These are phyloP conservation scores for Lentinula aciculospora DNA, from an alignment of 768 basidiomycete genomes.

Conservation along the genomic window DNA sequence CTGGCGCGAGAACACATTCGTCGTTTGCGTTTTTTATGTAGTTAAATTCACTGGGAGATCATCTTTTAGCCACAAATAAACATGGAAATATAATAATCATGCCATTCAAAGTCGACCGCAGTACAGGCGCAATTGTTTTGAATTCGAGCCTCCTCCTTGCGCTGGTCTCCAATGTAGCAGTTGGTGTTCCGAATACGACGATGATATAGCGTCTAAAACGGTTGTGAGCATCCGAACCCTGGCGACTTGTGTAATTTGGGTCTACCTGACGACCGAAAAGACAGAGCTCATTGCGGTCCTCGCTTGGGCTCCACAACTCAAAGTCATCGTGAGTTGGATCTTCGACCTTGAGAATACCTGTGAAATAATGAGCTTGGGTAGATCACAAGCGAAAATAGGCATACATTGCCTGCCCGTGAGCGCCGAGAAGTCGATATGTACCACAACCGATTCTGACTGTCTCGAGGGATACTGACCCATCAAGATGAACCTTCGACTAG, in stretches of 20 bases:
- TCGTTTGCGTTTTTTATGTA: slow-evolving; percentile 61
- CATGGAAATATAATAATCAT: slow-evolving; percentile 15
- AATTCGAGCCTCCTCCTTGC: slow-evolving; percentile 44
- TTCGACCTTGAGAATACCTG: slow-evolving; percentile 65
- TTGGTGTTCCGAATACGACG: slow-evolving; percentile 74
- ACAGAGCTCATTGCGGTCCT: slow-evolving; percentile 82
- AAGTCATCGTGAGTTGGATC: slow-evolving; percentile 88
- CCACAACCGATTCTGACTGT: slow-evolving; percentile 47
- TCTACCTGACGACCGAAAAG: slow-evolving; percentile 85
- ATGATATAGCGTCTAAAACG: slow-evolving; percentile 76
- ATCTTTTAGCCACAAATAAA: no score
- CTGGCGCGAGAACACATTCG: slow-evolving; percentile 73
- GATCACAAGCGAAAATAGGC: slow-evolving; percentile 25
- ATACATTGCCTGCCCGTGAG: slow-evolving; percentile 73
- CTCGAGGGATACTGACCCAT: slow-evolving; percentile 57
- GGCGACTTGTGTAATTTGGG: background rate
- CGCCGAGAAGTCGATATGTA: slow-evolving; percentile 86
- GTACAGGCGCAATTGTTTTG: slow-evolving; percentile 72
- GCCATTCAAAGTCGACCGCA: slow-evolving; percentile 91
- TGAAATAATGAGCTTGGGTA: background rate
- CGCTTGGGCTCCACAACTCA: slow-evolving; percentile 94
- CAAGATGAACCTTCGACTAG: slow-evolving; percentile 85
- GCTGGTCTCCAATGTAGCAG: slow-evolving; percentile 77
- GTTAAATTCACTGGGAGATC: slow-evolving; percentile 79
- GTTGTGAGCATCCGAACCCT: background rate